These are phyloP conservation scores for Cochlearia excelsa DNA, from an alignment of 345 rosid species.

Conservation along the genomic window DNA sequence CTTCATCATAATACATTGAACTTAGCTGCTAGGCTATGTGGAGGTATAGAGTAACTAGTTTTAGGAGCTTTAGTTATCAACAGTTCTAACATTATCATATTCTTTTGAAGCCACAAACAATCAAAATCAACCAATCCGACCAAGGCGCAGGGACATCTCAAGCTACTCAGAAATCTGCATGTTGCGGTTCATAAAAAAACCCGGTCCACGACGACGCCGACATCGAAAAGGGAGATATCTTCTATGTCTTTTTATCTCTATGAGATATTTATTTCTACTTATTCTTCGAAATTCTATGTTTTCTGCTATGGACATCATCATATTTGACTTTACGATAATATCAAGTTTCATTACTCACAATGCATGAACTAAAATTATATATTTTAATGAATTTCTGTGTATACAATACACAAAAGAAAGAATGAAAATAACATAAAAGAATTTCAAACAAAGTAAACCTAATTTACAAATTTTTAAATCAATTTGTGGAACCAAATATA, in stretches of 20 bases:
- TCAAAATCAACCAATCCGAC: conserved; percentile 69
- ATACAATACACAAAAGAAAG: no score
- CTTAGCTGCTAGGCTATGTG: not conserved
- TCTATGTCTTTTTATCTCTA: not conserved
- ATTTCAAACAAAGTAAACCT: not conserved
- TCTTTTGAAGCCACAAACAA: conserved; percentile 57
- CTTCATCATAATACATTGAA: conserved; percentile 14
- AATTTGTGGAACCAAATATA: conserved; percentile 52
- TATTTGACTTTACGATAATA: not conserved
- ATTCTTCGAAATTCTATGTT: conserved; percentile 14
- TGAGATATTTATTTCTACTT: conserved; percentile 22
- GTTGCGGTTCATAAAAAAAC: conserved; percentile 58
- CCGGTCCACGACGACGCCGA: not conserved
- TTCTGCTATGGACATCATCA: conserved; percentile 8
- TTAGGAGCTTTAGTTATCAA: not conserved
- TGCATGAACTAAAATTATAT: no score
- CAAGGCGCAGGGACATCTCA: conserved; percentile 59
- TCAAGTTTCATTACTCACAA: no score
- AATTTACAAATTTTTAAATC: conserved; percentile 33
- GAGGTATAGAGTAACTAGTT: not conserved
- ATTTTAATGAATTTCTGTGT: no score
- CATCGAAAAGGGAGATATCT: conserved; percentile 12
- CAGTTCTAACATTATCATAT: not conserved
- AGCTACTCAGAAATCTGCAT: conserved; percentile 70
- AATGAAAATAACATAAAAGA: no score